Evolutionary conservation across 768 basidiomycete genomes (phyloP).

Genomic region (Pleurotus citrinopileatus): DNA sequence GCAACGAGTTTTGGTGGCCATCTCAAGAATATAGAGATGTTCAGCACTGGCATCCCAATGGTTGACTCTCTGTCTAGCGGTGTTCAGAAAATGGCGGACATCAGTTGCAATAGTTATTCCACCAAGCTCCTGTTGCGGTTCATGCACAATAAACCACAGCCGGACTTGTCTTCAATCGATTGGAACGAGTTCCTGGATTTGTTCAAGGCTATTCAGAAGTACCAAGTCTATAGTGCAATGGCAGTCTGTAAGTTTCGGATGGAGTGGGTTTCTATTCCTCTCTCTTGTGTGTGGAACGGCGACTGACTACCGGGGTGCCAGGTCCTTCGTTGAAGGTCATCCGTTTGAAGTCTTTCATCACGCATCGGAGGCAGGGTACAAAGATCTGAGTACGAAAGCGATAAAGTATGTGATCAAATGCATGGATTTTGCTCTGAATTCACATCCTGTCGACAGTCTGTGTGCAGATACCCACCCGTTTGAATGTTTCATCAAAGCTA

Average conservation of each 20-base stretch:
- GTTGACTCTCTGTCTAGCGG: background rate
- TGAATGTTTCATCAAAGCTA: background rate
- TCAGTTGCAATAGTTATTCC: background rate
- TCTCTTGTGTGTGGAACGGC: background rate
- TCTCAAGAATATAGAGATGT: background rate
- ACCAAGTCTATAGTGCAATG: conserved; percentile 19
- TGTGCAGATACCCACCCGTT: background rate
- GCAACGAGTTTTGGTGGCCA: background rate
- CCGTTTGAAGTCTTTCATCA: background rate
- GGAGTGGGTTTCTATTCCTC: conserved; percentile 12
- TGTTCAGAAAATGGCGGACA: background rate
- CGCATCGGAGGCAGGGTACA: background rate
- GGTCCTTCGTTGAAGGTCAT: background rate
- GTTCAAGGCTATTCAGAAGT: conserved; percentile 22
- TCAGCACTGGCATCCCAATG: background rate
- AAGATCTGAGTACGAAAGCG: background rate
- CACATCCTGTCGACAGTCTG: background rate
- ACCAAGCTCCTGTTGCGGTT: conserved; percentile 13
- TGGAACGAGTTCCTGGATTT: conserved; percentile 12
- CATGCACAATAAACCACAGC: conserved; percentile 19
- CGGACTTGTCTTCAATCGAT: conserved; percentile 12
- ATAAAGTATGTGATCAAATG: background rate
- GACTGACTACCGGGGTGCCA: background rate
- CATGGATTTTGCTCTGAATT: background rate
- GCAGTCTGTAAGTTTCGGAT: conserved; percentile 16